These are phyloP conservation scores for Skeletonema marinoi DNA, from an alignment of 108 stramenopile genomes.

Conservation along the genomic window DNA sequence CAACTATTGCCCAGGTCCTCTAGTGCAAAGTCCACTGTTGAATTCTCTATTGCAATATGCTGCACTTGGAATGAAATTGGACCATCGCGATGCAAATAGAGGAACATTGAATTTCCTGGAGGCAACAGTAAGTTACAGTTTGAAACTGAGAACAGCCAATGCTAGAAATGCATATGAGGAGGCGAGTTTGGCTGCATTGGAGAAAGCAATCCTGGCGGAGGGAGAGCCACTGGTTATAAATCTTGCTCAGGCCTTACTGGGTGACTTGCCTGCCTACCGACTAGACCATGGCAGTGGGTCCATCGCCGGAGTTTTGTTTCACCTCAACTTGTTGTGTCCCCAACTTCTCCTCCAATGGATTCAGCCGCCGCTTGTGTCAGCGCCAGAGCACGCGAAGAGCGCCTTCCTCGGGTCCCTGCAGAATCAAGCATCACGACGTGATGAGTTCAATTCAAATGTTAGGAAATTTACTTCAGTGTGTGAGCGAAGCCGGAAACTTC, in stretches of 20 bases:
- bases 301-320: constrained; percentile 81
- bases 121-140: constrained; percentile 61
- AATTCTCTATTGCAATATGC: constrained; percentile 77
- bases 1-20: constrained; percentile 74
- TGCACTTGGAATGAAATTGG: constrained; percentile 76
- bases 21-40: constrained; percentile 70
- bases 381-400: constrained; percentile 58
- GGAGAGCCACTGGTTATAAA: constrained; percentile 77
- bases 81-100: constrained; percentile 86
- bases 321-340: constrained; percentile 71
- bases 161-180: constrained; percentile 31
- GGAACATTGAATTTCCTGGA: constrained; percentile 87
- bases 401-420: constrained; percentile 64
- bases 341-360: constrained; percentile 74
- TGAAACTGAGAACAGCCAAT: constrained; percentile 51
- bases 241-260: constrained; percentile 66
- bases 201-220: constrained; percentile 58
- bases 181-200: constrained; percentile 54
- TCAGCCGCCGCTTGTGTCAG: constrained; percentile 49
- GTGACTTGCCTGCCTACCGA: constrained; percentile 78
- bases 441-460: constrained; percentile 76
- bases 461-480: constrained; percentile 68
- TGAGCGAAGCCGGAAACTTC: constrained; percentile 61
- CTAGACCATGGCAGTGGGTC: constrained; percentile 66
- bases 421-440: constrained; percentile 51